Percentiles rank a stretch among this genome's conserved stretches.
These are phyloP conservation scores for Hyphopichia khmerensis DNA, from an alignment of 1,139 yeast genomes.

Conservation along the genomic window DNA sequence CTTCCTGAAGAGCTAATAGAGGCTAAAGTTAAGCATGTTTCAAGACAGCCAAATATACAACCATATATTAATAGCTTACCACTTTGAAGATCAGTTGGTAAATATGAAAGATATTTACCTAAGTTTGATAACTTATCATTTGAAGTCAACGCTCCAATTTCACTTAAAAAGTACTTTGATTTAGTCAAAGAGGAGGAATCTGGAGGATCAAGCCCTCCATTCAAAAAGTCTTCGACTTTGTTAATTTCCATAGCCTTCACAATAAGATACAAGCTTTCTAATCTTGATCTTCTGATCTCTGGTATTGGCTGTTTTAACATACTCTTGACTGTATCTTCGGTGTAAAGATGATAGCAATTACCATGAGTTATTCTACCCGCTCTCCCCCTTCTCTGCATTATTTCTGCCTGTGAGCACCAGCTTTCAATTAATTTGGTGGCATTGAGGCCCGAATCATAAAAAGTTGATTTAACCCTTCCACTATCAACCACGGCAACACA, in stretches of 20 bases:
- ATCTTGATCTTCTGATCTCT: constrained; percentile 78
- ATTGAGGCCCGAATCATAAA: constrained; percentile 65
- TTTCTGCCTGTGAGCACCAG: constrained; percentile 91
- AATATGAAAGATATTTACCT: constrained; percentile 76
- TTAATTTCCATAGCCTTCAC: constrained; percentile 87
- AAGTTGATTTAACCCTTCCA: constrained; percentile 79
- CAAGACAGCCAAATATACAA: constrained; percentile 82
- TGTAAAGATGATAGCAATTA: constrained; percentile 75
- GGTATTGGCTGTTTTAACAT: constrained; percentile 82
- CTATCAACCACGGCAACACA: constrained; percentile 89
- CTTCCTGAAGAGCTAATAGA: constrained; percentile 71
- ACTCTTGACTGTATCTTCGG: constrained; percentile 53
- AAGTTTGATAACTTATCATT: constrained; percentile 64
- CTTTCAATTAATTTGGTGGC: constrained; percentile 72
- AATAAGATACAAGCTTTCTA: constrained; percentile 77
- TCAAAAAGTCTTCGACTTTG: constrained; percentile 67
- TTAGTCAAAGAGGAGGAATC: constrained; percentile 53
- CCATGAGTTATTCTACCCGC: constrained; percentile 96
- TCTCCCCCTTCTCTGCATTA: constrained; percentile 93
- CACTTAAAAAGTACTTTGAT: constrained; percentile 61
- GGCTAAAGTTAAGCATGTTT: constrained; percentile 70
- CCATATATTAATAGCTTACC: constrained; percentile 82
- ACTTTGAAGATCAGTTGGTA: constrained; percentile 84
- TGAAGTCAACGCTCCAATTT: constrained; percentile 67
- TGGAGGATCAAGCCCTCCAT: constrained; percentile 83